phyloP scores from a whole-genome alignment of 768 basidiomycete species.

The Amyloporia xantha region DNA sequence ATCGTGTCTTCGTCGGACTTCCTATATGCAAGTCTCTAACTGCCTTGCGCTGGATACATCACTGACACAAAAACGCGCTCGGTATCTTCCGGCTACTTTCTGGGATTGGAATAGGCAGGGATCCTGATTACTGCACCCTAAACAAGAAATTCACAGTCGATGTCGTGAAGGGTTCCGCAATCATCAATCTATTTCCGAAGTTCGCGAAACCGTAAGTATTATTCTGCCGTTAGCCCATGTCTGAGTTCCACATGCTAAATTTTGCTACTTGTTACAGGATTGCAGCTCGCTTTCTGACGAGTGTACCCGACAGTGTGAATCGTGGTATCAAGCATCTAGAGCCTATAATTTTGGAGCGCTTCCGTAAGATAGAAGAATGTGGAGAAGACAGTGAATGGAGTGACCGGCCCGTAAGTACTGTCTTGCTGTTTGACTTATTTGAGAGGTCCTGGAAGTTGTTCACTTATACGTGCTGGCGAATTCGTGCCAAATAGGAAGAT shows the following conservation, averaged over 20 bases:
- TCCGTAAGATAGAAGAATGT: slow-evolving; percentile 22
- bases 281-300: slow-evolving; percentile 13
- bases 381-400: slow-evolving; percentile 31
- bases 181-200: slow-evolving; percentile 33
- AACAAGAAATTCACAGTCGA: slow-evolving; percentile 27
- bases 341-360: slow-evolving; percentile 30
- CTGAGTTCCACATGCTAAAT: not conserved
- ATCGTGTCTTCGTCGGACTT: slow-evolving; percentile 39
- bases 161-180: slow-evolving; percentile 25
- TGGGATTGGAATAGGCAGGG: slow-evolving; percentile 26
- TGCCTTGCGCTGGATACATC: no score
- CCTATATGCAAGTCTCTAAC: slow-evolving; percentile 37
- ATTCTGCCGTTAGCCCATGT: not conserved
- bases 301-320: slow-evolving; percentile 10
- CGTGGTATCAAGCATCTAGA: slow-evolving; percentile 19
- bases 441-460: not conserved
- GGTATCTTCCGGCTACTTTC: not conserved
- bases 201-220: slow-evolving; percentile 38
- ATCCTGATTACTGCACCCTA: slow-evolving; percentile 30
- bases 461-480: no score
- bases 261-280: slow-evolving; percentile 8
- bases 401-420: slow-evolving; percentile 29
- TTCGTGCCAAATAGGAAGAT: slow-evolving; percentile 32
- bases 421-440: slow-evolving; percentile 14
- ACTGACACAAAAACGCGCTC: not conserved